Evolutionary conservation across 1,139 yeast species (phyloP).

Genomic region (Hyphopichia pseudoburtonii): DNA sequence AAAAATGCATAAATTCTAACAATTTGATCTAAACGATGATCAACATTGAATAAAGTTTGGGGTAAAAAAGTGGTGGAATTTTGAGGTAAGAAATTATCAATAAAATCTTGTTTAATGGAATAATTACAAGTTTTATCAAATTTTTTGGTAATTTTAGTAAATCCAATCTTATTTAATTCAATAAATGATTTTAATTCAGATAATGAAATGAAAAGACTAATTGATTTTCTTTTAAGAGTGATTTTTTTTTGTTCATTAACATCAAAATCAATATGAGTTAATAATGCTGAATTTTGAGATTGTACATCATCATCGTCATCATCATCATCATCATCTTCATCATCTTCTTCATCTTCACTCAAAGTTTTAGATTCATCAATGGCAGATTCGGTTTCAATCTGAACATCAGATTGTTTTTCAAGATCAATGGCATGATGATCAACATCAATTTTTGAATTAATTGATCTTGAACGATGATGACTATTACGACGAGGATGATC

Average conservation of each 20-base stretch:
- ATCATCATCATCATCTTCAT: slow-evolving; percentile 41
- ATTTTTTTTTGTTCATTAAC: slow-evolving; percentile 55
- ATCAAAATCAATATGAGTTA: slow-evolving; percentile 47
- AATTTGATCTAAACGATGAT: slow-evolving; percentile 46
- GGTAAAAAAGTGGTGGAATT: slow-evolving; percentile 47
- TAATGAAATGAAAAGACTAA: slow-evolving; percentile 66
- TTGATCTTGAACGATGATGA: slow-evolving; percentile 12
- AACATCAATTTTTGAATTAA: background rate
- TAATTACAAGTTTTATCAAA: slow-evolving; percentile 81
- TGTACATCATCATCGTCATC: slow-evolving; percentile 41
- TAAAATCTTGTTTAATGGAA: slow-evolving; percentile 53
- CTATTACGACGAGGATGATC: slow-evolving; percentile 21
- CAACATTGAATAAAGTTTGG: slow-evolving; percentile 43
- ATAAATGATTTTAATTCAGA: slow-evolving; percentile 83
- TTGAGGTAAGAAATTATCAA: slow-evolving; percentile 42
- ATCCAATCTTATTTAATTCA: slow-evolving; percentile 84
- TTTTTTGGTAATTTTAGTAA: slow-evolving; percentile 84
- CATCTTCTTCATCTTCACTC: slow-evolving; percentile 23
- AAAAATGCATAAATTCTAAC: slow-evolving; percentile 48
- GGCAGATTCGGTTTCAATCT: slow-evolving; percentile 15
- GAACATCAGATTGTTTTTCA: slow-evolving; percentile 20
- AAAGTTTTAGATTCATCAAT: slow-evolving; percentile 10
- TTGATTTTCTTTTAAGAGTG: slow-evolving; percentile 66
- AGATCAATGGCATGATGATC: slow-evolving; percentile 7
- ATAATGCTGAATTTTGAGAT: slow-evolving; percentile 38